phyloP scores from a whole-genome alignment of 495 filamentous ascomycete genomes.

The Sabuloglossum arenarium region DNA sequence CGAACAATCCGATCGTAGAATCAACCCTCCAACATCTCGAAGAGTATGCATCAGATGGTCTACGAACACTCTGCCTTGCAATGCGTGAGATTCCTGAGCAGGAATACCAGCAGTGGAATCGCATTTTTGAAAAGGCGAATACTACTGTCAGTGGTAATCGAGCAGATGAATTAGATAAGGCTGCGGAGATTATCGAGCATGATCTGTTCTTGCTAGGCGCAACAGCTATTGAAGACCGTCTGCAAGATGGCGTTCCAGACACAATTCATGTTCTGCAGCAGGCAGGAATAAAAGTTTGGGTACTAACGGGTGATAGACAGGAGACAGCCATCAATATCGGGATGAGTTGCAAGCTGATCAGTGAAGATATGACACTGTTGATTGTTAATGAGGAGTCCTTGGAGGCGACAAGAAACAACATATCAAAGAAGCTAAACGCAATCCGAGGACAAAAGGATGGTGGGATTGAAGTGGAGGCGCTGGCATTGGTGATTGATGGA shows the following conservation, averaged over 20 bases:
- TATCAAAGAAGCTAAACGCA: constrained; percentile 82
- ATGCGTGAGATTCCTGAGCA: constrained; percentile 86
- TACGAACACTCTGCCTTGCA: constrained; percentile 85
- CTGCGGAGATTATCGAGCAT: constrained; percentile 84
- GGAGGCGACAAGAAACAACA: constrained; percentile 54
- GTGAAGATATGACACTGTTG: constrained; percentile 94
- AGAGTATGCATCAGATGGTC: constrained; percentile 91
- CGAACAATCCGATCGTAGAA: constrained; percentile 69
- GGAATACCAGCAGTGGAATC: constrained; percentile 75
- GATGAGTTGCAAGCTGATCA: constrained; percentile 98
- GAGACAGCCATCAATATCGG: constrained; percentile 99
- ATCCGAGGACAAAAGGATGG: constrained; percentile 49
- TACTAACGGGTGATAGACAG: constrained; percentile 91
- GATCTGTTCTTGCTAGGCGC: constrained; percentile 83
- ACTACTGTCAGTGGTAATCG: constrained; percentile 87
- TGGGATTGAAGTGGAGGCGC: constrained; percentile 57
- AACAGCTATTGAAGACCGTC: constrained; percentile 89
- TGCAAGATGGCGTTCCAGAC: constrained; percentile 96
- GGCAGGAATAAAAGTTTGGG: constrained; percentile 98
- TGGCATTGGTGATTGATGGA: constrained; percentile 94
- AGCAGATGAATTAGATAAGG: constrained; percentile 91
- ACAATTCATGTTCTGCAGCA: constrained; percentile 95
- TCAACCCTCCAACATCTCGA: constrained; percentile 79
- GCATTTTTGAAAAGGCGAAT: constrained; percentile 70
- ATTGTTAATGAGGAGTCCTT: constrained; percentile 84